Percentiles rank a stretch among this genome's conserved stretches.
phyloP scores from a whole-genome alignment of 495 filamentous ascomycete genomes.

The Aspergillus steynii region DNA sequence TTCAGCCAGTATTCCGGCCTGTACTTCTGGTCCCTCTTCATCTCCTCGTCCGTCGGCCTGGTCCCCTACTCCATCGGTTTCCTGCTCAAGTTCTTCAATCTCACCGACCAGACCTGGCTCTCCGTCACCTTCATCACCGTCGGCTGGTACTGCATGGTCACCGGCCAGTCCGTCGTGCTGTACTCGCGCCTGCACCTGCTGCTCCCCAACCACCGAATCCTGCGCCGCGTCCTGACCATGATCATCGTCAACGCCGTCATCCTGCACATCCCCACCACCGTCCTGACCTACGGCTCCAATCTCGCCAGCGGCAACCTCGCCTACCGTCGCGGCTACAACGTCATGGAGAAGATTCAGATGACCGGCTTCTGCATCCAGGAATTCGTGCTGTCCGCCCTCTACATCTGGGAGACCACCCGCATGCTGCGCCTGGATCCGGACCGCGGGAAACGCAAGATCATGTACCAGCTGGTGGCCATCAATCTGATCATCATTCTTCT shows the following conservation, averaged over 20 bases:
- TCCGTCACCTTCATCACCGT: conserved; percentile 48
- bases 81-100: conserved; percentile 58
- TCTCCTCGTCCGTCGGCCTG: conserved; percentile 55
- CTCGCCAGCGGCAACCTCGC: conserved; percentile 24
- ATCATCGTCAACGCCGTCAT: conserved; percentile 57
- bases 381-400: conserved; percentile 58
- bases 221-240: conserved; percentile 56
- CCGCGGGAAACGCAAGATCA: conserved; percentile 49
- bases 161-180: conserved; percentile 64
- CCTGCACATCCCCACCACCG: conserved; percentile 57
- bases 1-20: conserved; percentile 54
- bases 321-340: conserved; percentile 46
- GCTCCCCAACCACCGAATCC: conserved; percentile 45
- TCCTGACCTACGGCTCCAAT: conserved; percentile 59
- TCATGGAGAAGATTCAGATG: conserved; percentile 67
- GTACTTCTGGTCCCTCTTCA: conserved; percentile 59
- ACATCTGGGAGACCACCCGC: conserved; percentile 57
- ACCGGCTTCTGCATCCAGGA: conserved; percentile 64
- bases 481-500: conserved; percentile 58
- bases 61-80: conserved; percentile 60
- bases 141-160: conserved; percentile 67
- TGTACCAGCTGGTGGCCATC: conserved; percentile 59
- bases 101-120: conserved; percentile 40
- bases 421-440: conserved; percentile 48
- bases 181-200: conserved; percentile 70